Percentiles rank a stretch among this genome's conserved stretches.
These are phyloP conservation scores for Arthrinium phaeospermum DNA, from an alignment of 2,329 filamentous ascomycete genomes.

Conservation along the genomic window DNA sequence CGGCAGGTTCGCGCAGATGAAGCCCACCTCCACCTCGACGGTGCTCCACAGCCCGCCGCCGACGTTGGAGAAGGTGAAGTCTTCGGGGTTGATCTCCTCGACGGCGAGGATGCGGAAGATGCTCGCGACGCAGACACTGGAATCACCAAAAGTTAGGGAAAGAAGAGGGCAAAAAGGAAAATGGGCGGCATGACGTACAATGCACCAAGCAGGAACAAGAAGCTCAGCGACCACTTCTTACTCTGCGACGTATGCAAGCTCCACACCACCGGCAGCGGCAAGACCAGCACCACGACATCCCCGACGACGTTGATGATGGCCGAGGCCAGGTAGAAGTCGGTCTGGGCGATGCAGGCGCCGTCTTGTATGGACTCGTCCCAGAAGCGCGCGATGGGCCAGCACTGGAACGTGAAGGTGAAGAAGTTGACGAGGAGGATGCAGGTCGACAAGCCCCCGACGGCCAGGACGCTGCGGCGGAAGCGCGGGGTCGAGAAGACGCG, in stretches of 20 bases:
- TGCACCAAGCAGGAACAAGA: conserved; percentile 40
- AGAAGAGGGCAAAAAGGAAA: too few species aligned
- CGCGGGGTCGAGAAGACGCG: conserved; percentile 33
- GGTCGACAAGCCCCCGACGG: not conserved
- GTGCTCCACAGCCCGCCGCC: conserved; percentile 38
- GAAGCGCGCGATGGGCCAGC: not conserved
- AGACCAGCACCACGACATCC: conserved; percentile 37
- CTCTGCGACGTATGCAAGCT: conserved; percentile 34
- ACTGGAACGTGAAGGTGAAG: conserved; percentile 3
- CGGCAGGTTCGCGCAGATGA: conserved; percentile 38
- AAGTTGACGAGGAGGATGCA: not conserved
- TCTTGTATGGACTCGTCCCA: conserved; percentile 13
- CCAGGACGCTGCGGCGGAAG: not conserved
- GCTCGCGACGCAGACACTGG: conserved; percentile 36
- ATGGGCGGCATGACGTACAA: conserved; percentile 33
- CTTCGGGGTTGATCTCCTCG: conserved; percentile 32
- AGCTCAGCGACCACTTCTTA: conserved; percentile 39
- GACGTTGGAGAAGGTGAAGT: conserved; percentile 37
- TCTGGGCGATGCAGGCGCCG: conserved; percentile 33
- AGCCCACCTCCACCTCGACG: conserved; percentile 37
- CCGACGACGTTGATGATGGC: conserved; percentile 38
- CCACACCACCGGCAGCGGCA: conserved; percentile 41
- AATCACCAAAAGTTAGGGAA: not conserved
- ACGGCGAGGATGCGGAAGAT: conserved; percentile 37
- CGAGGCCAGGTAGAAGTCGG: conserved; percentile 34